Evolutionary conservation across 768 basidiomycete genomes (phyloP).

Genomic region (Hypsizygus marmoreus): DNA sequence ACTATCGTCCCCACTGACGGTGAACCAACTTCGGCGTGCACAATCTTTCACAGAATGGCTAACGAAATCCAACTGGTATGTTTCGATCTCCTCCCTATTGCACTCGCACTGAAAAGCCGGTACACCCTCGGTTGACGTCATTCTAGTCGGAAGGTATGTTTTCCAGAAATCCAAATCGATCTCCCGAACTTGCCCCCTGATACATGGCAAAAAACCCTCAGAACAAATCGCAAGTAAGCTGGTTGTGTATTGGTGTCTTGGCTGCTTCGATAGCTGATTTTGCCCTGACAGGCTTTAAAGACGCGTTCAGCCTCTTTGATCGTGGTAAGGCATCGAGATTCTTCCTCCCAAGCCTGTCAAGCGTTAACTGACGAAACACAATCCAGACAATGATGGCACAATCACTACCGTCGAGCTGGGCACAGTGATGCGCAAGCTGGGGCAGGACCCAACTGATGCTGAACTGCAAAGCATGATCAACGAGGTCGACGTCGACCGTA

Average conservation of each 20-base stretch:
- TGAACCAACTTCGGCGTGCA: no score
- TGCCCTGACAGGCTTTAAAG: conserved; percentile 20
- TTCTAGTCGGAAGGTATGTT: conserved; percentile 4
- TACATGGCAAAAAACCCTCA: neutral
- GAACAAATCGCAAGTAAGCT: conserved; percentile 16
- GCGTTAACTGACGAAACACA: neutral
- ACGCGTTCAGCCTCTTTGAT: conserved; percentile 26
- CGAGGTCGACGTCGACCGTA: conserved; percentile 46
- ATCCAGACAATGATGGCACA: conserved; percentile 47
- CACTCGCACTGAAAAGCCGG: no score
- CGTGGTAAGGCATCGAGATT: conserved; percentile 21
- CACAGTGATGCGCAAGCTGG: conserved; percentile 50
- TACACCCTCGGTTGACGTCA: conserved; percentile 5
- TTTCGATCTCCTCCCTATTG: neutral
- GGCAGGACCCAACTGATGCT: conserved; percentile 48
- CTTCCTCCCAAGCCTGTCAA: neutral
- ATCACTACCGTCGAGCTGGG: conserved; percentile 52
- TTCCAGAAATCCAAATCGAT: neutral
- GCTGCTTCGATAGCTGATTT: neutral
- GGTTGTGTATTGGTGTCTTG: no score
- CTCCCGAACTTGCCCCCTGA: neutral
- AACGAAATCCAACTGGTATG: conserved; percentile 7
- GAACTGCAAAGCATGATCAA: conserved; percentile 53
- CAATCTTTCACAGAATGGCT: conserved; percentile 12
- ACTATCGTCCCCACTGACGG: neutral